Evolutionary conservation across 371 early-diverging fungal genomes (phyloP).

Genomic region (Gilbertella persicaria): DNA sequence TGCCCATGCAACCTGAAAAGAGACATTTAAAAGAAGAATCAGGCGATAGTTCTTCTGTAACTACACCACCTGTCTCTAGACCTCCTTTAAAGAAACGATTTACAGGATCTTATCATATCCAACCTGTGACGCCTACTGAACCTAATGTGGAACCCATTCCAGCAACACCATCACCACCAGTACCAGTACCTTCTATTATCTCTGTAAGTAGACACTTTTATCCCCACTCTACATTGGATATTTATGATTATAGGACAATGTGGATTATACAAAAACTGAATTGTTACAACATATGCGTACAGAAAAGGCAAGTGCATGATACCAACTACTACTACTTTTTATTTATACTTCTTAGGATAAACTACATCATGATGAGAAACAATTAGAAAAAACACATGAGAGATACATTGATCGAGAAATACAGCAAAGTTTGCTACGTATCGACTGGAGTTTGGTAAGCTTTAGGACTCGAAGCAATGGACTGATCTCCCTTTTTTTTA

Average conservation of each 20-base stretch:
- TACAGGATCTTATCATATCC: constrained; percentile 20
- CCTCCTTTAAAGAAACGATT: constrained; percentile 35
- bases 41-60: neutral
- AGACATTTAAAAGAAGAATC: neutral
- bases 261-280: constrained; percentile 19
- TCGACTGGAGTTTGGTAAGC: constrained; percentile 24
- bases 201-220: neutral
- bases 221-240: neutral
- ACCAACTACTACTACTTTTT: neutral
- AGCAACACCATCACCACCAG: neutral
- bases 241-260: constrained; percentile 7
- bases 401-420: constrained; percentile 15
- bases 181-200: neutral
- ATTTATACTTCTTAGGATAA: constrained; percentile 9
- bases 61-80: constrained; percentile 15
- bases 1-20: neutral
- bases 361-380: constrained; percentile 6
- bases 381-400: constrained; percentile 10
- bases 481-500: neutral
- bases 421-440: constrained; percentile 18
- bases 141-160: neutral
- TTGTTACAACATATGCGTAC: constrained; percentile 23
- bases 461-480: neutral
- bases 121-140: constrained; percentile 3
- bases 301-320: constrained; percentile 8